Evolutionary conservation across 805 yeast genomes (phyloP).

Genomic region (Cyberlindnera meyerae): DNA sequence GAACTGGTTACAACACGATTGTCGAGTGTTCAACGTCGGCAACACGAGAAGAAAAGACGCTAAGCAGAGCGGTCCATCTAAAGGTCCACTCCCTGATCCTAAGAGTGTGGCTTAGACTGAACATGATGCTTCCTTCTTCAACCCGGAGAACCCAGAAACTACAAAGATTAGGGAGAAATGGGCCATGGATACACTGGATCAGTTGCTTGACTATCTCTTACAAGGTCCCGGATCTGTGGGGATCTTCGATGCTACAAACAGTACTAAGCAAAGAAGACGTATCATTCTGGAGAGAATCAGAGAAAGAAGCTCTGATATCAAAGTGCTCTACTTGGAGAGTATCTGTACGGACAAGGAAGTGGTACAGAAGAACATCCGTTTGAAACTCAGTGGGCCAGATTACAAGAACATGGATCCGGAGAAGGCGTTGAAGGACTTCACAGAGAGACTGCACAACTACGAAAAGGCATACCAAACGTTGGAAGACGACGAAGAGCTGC

Average conservation of each 20-base stretch:
- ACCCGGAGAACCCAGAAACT: constrained; percentile 67
- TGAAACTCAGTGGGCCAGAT: constrained; percentile 91
- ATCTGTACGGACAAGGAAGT: constrained; percentile 76
- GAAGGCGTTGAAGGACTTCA: constrained; percentile 74
- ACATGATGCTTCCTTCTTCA: constrained; percentile 82
- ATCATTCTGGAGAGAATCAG: constrained; percentile 54
- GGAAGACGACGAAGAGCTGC: constrained; percentile 69
- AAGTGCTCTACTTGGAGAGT: constrained; percentile 81
- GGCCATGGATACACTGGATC: constrained; percentile 93
- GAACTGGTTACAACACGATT: constrained; percentile 91
- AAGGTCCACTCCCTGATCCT: constrained; percentile 51
- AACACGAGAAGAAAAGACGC: constrained; percentile 82
- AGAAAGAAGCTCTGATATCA: constrained; percentile 56
- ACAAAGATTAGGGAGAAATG: constrained; percentile 77
- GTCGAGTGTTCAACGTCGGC: constrained; percentile 91
- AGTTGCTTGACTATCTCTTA: constrained; percentile 72
- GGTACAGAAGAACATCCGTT: constrained; percentile 75
- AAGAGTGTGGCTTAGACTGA: constrained; percentile 15
- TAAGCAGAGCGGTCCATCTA: constrained; percentile 59
- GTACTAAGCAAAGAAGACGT: constrained; percentile 60
- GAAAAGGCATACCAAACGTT: constrained; percentile 88
- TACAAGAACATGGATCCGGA: constrained; percentile 81
- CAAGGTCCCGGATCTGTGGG: constrained; percentile 88
- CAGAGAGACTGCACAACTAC: constrained; percentile 74
- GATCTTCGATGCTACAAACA: constrained; percentile 81